Conservation (phyloP, 805 yeast genomes). For the Phaffomyces antillensis region DNA sequence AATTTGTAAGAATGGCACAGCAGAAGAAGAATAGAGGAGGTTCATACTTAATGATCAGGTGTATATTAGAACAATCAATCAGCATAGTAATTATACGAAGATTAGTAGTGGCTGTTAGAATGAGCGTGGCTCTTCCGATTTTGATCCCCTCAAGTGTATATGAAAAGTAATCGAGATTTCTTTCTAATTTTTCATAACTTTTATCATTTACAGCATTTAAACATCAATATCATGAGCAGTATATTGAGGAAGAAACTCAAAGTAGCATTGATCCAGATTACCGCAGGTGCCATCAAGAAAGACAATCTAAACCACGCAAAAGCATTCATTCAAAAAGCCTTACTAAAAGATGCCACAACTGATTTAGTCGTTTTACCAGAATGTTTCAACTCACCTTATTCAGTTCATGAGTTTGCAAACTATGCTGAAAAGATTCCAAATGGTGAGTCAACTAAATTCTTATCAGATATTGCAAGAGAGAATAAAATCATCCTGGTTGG, state of each 20-base stretch:
- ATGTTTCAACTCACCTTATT: slow-evolving; percentile 93
- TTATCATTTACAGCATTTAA: neutral
- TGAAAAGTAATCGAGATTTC: no score
- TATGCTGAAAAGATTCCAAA: slow-evolving; percentile 83
- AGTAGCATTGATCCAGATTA: slow-evolving; percentile 78
- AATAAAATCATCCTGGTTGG: slow-evolving; percentile 68
- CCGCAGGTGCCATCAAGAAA: slow-evolving; percentile 63
- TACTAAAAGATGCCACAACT: slow-evolving; percentile 47
- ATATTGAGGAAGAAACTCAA: slow-evolving; percentile 44
- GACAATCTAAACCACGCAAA: slow-evolving; percentile 69
- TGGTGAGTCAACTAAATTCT: slow-evolving; percentile 59
- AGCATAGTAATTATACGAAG: no score
- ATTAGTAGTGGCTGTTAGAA: neutral
- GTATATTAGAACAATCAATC: no score
- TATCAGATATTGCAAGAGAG: slow-evolving; percentile 62
- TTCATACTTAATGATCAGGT: neutral
- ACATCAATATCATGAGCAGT: slow-evolving; percentile 8
- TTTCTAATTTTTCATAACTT: neutral
- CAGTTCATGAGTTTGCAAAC: slow-evolving; percentile 76
- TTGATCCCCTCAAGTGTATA: no score
- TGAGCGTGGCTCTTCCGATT: no score
- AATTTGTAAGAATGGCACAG: slow-evolving; percentile 21
- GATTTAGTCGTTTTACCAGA: slow-evolving; percentile 90
- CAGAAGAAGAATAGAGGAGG: neutral
- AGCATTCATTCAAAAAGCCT: slow-evolving; percentile 56